These are phyloP conservation scores for Tricholoma terreum DNA, from an alignment of 768 basidiomycete genomes.

Conservation along the genomic window DNA sequence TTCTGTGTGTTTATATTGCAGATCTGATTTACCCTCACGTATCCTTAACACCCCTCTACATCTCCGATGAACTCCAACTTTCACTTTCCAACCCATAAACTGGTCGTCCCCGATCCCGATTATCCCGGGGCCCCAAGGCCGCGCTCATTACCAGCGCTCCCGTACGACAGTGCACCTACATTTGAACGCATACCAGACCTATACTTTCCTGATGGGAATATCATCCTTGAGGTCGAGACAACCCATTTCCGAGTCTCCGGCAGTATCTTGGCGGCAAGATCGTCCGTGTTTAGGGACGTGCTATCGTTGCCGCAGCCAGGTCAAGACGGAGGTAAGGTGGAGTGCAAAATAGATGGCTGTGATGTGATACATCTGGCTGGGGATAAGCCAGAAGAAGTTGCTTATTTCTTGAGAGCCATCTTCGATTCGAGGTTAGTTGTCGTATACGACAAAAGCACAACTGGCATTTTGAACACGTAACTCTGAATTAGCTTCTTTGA, in stretches of 20 bases:
- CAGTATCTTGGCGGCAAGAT: conserved; percentile 31
- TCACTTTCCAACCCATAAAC: no score
- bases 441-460: not conserved
- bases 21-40: no score
- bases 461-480: not conserved
- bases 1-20: no score
- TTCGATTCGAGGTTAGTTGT: conserved; percentile 30
- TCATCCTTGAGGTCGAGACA: conserved; percentile 34
- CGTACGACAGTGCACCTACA: not conserved
- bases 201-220: conserved; percentile 31
- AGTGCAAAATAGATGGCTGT: conserved; percentile 28
- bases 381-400: not conserved
- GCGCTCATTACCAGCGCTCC: not conserved
- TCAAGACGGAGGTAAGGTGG: conserved; percentile 7
- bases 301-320: conserved; percentile 32
- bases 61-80: no score
- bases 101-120: not conserved
- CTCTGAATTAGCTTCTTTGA: conserved; percentile 27
- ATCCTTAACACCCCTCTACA: no score
- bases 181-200: not conserved
- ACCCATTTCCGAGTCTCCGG: conserved; percentile 33
- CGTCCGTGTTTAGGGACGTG: conserved; percentile 39
- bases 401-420: conserved; percentile 22
- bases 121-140: no score
- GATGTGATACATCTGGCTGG: conserved; percentile 23